Percentiles rank a stretch among this genome's conserved stretches.
Evolutionary conservation across 1,139 yeast genomes (phyloP).

Genomic region (Nakaseomyces delphensis): DNA sequence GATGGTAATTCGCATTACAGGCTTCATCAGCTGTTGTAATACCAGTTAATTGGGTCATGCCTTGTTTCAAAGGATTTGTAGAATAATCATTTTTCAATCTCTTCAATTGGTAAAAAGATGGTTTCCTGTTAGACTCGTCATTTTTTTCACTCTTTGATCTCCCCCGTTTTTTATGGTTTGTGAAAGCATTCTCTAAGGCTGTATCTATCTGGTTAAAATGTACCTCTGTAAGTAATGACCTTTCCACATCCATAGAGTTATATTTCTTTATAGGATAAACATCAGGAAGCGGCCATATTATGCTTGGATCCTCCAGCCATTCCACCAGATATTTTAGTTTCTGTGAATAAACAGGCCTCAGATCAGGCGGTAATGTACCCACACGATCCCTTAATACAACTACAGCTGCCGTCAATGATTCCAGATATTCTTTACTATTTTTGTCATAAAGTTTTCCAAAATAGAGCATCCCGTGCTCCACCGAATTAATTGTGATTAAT

Average conservation of each 20-base stretch:
- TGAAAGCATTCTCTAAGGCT: constrained; percentile 24
- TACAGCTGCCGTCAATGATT: constrained; percentile 67
- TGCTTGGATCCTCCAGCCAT: constrained; percentile 43
- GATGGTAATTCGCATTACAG: constrained; percentile 25
- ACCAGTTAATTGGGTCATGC: constrained; percentile 50
- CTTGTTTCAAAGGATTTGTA: constrained; percentile 55
- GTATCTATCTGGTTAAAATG: constrained; percentile 39
- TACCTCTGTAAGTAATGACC: constrained; percentile 70
- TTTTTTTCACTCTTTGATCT: constrained; percentile 10
- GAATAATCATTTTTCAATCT: constrained; percentile 62
- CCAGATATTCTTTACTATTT: constrained; percentile 42
- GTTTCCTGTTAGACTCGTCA: constrained; percentile 13
- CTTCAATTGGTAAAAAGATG: constrained; percentile 49
- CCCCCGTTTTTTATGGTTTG: constrained; percentile 21
- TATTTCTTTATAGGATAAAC: constrained; percentile 55
- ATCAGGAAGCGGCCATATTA: constrained; percentile 75
- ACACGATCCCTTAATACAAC: constrained; percentile 76
- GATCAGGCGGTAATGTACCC: constrained; percentile 76
- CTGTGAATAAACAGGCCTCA: constrained; percentile 66
- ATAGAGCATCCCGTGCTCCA: constrained; percentile 61
- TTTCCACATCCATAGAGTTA: constrained; percentile 66
- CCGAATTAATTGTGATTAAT: constrained; percentile 66
- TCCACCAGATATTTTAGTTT: constrained; percentile 52
- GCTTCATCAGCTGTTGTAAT: constrained; percentile 38
- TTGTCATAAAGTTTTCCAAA: constrained; percentile 36